Evolutionary conservation across 257 asterid genomes (phyloP).

Genomic region (Jasminum sambac): DNA sequence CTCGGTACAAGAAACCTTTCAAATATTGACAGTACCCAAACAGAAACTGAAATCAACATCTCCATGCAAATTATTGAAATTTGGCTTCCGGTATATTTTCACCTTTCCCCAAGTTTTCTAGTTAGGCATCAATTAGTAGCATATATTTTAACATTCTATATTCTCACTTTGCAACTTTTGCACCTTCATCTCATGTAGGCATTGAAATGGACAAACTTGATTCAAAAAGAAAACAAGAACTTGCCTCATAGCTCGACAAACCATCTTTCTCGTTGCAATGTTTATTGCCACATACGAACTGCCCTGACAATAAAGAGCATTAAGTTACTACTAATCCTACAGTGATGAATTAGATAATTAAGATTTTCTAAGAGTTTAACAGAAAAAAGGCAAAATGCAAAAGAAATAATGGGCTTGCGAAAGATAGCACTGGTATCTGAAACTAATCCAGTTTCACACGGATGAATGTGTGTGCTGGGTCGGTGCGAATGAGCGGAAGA

Average conservation of each 20-base stretch:
- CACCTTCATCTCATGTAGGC: background rate
- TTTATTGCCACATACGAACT: constrained; percentile 93
- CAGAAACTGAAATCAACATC: background rate
- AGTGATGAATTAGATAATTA: constrained; percentile 8
- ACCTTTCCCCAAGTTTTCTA: background rate
- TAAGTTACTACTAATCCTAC: constrained; percentile 30
- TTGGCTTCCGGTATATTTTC: background rate
- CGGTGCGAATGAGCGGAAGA: background rate
- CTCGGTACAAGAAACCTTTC: background rate
- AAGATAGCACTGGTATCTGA: background rate
- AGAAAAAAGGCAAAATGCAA: constrained; percentile 3
- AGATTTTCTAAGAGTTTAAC: background rate
- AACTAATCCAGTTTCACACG: constrained; percentile 1
- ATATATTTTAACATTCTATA: background rate
- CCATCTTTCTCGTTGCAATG: constrained; percentile 68
- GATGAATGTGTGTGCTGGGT: background rate
- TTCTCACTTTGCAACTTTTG: background rate
- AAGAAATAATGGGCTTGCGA: constrained; percentile 5
- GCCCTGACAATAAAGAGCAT: constrained; percentile 65
- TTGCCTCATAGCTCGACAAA: constrained; percentile 93
- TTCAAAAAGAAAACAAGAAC: constrained; percentile 36
- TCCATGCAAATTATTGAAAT: background rate
- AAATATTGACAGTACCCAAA: background rate
- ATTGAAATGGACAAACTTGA: constrained; percentile 15
- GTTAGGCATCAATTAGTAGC: background rate